Evolutionary conservation across 78 protist species (phyloP), one percentile per base, ranked within the genome.

Genomic region (Dictyostelium purpureum): DNA sequence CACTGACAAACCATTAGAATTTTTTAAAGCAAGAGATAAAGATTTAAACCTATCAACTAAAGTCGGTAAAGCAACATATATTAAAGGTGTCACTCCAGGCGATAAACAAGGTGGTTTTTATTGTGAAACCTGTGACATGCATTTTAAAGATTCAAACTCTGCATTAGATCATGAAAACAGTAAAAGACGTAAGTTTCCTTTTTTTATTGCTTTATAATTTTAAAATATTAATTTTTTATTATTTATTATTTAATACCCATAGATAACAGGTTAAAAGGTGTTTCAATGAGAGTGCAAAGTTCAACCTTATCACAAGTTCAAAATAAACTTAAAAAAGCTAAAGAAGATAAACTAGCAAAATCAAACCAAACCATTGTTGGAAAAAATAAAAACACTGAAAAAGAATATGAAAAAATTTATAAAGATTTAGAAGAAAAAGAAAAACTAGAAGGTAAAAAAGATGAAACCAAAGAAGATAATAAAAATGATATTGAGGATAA

Each of bases 251-350:
- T 10, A 0, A 33, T 45, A 33, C 52, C 49, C 0, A 31, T 38
- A 85, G 91, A 85, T 73, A 54, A 43, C 35, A 85, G 91, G 61
- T 66, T 85, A 49, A 28, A 24, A 45, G 91, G 91, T 33, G 51
- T 40, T 11, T 59, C 76, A 59, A 85, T 85, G 91, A 70, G 51
- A 40, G 91, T 85, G 6, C 54, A 51, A 45, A 70, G 52, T 18
- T 52, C 91, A 42, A 38, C 91, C 10, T 11, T 85, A 59, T 57
- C 76, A 73, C 66, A 45, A 57, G 91, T 85, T 16, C 45, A 59
- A 43, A 26, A 70, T 52, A 85, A 85, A 57, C 37, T 85, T 31
- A 51, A 57, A 45, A 7, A 54, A 57, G 56, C 18, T 18, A 85
- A 85, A 52, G 40, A 49, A n/a, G 77, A 70, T 61, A 61, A 61